Evolutionary conservation across 306 rosid species (phyloP), one percentile per base, ranked within the genome.

Genomic region (Elaeagnus macrophylla): DNA sequence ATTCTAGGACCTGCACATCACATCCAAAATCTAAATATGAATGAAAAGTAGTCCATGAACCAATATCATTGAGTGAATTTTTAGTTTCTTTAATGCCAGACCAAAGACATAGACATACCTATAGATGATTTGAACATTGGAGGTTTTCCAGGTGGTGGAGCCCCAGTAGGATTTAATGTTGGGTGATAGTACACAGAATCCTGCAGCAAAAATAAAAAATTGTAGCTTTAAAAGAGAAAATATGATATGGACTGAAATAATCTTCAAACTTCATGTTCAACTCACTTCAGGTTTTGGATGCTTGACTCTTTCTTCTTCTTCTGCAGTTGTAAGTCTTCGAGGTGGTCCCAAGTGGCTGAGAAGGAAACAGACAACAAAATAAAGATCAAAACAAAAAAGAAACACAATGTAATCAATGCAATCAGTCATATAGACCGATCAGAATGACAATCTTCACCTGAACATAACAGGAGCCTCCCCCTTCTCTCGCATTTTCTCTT

Each of bases 71-170:
- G 53, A 70, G 65, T 10, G 53, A 25, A 57, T 42, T 55, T 48
- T 51, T 55, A 51, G 48, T 53, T 44, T 44, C 8, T 17, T 12
- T 5, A n/a, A 45, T 11, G 15, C 12, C 64, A 73, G 35, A 8
- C 59, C 7, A 59, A 59, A 70, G 68, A 20, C 61, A 51, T 58
- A 65, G 41, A 51, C 79, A 46, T 12, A 82, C 99, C 99, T 57
- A 93, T 79, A 17, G 96, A 80, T 12, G 99, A 93, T 69, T 84
- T 83, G 77, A 75, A 93, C 96, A 93, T 87, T 39, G 96, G 99
- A 56, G 99, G 95, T 76, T 93, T 93, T 69, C 99, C 99, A 32
- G 99, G 99, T 14, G 99, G 99, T 32, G 99, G 99, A 66, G 99
- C 99, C 35, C 99, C 99, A 12, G 96, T 87, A 54, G 99, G 99